Base-by-base conservation (phyloP, 2,329 filamentous ascomycete species). In the Fusarium sp. region DNA sequence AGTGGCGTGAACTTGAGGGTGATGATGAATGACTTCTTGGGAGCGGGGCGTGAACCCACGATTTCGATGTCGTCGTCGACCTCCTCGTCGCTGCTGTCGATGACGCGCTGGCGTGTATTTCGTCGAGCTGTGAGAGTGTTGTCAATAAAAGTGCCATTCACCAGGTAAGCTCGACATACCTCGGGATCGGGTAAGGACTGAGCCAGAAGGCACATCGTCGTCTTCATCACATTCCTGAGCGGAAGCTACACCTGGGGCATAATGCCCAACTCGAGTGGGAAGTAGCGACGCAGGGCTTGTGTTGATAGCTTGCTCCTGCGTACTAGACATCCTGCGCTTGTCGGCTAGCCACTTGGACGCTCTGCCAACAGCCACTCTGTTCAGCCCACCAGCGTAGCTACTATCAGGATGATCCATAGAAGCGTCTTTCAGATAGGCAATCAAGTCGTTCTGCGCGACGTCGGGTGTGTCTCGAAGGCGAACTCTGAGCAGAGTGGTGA, bases 1-100 rank as follows among this genome's bases (percentile, higher is more conserved):
- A 31, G n/a, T 2, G 43, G 33, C 15, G 36, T 52, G 4, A 55
- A 24, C 3, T 28, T 60, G 43, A 57, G 40, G 10, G 24, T 11
- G 9, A 60, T 17, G n/a, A 60, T 60, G 7, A 42, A 43, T 19
- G 51, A 28, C n/a, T 58, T 57, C 31, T 49, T 56, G 10, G 43
- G 21, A 36, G 33, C 8, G 10, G 24, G 39, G 9, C 14, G 5
- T 15, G 49, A 17, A 7, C 26, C 17, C 11, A 7, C 17, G 15
- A 17, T 9, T 39, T 17, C 13, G 19, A 17, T 14, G 13, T 34
- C 17, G 13, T 15, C 21, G 17, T 17, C 28, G 8, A 22, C 7
- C 9, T 34, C 22, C 5, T 34, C 19, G 3, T 57, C 14, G 10
- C 15, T 40, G 14, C 19, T 19, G 5, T 42, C 28, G 7, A 19